Conservation (phyloP, 345 rosid genomes). For the Erysimum cheiranthoides region DNA sequence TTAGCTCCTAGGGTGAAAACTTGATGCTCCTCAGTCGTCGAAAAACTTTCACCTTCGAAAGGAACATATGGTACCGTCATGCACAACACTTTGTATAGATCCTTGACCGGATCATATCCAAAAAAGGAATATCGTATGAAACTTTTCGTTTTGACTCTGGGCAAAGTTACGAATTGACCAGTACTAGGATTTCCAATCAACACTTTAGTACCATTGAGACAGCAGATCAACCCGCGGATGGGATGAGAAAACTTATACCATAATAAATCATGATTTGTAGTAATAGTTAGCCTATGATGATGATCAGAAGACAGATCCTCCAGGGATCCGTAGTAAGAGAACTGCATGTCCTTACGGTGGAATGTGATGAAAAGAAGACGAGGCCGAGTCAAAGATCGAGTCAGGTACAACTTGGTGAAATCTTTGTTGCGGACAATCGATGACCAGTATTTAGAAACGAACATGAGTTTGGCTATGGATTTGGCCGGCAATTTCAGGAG, state of each 20-base stretch:
- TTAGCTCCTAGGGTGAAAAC: conserved; percentile 7
- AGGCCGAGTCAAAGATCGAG: not conserved
- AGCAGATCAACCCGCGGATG: not conserved
- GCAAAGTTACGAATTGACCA: not conserved
- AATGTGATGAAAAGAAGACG: not conserved
- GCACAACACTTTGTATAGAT: conserved; percentile 21
- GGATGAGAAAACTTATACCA: not conserved
- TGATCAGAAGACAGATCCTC: not conserved
- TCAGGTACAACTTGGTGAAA: not conserved
- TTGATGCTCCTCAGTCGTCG: conserved; percentile 12
- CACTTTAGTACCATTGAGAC: not conserved
- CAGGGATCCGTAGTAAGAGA: not conserved
- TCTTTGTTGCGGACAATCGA: not conserved
- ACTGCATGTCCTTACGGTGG: not conserved
- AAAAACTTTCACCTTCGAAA: too few relatives aligned
- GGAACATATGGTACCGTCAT: not conserved
- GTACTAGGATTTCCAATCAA: conserved; percentile 1
- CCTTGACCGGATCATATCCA: conserved; percentile 13
- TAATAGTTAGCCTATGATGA: not conserved
- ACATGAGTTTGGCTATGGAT: not conserved
- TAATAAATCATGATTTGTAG: not conserved
- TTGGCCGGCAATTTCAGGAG: not conserved
- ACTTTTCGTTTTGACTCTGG: not conserved
- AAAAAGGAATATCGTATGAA: not conserved
- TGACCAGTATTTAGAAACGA: not conserved